Conservation (phyloP, 2,329 filamentous ascomycete species). For the Cordyceps cicadae region DNA sequence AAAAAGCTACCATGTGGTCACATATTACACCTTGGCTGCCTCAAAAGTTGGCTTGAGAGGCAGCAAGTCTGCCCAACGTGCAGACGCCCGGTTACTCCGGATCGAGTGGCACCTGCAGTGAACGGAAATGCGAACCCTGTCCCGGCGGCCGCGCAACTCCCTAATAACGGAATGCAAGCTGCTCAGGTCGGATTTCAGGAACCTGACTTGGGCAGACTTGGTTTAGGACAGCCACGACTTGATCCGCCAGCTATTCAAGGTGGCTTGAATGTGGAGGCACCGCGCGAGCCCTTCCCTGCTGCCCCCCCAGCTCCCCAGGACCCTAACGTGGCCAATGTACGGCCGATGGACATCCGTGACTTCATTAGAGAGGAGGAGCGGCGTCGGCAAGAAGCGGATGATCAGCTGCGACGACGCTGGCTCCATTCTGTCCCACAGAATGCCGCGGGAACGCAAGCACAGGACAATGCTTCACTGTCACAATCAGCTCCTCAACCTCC, state of each 20-base stretch:
- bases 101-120: conserved; percentile 21
- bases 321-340: not conserved
- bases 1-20: conserved; percentile 97
- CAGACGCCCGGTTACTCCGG: conserved; percentile 59
- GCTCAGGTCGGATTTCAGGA: not conserved
- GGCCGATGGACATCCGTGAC: conserved; percentile 3
- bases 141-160: conserved; percentile 17
- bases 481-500: not conserved
- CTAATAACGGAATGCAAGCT: not conserved
- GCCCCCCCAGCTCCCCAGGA: not conserved
- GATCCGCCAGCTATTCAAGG: not conserved
- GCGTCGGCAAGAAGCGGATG: conserved; percentile 6
- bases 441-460: not conserved
- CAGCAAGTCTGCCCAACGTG: conserved; percentile 97
- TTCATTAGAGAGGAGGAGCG: conserved; percentile 5
- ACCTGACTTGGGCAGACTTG: conserved; percentile 3
- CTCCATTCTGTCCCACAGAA: not conserved
- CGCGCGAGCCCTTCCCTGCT: not conserved
- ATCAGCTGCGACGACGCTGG: conserved; percentile 3
- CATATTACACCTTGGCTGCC: conserved; percentile 85
- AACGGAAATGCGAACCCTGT: conserved; percentile 18
- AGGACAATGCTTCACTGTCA: not conserved
- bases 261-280: not conserved
- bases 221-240: not conserved
- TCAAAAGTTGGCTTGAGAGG: conserved; percentile 93